These are phyloP conservation scores for Grifola frondosa DNA, from an alignment of 1,284 basidiomycete species.

Conservation along the genomic window DNA sequence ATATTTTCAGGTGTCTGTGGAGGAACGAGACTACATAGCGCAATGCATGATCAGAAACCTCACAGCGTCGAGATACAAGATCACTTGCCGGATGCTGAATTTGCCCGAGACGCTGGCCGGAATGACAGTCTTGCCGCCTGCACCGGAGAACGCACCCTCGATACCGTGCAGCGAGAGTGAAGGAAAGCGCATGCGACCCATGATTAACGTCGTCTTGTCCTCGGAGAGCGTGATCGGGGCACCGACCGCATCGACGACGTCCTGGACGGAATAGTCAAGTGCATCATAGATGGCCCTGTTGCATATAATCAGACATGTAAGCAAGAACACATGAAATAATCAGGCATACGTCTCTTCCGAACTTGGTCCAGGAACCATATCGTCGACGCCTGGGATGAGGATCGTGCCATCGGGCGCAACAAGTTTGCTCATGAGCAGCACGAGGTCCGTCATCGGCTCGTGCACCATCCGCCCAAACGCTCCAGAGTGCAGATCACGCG, in stretches of 20 bases:
- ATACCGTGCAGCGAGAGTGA: constrained; percentile 95
- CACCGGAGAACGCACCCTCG: constrained; percentile 92
- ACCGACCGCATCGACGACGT: constrained; percentile 83
- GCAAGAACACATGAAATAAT: not conserved
- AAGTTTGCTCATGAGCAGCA: constrained; percentile 82
- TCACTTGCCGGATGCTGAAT: constrained; percentile 84
- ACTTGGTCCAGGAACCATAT: constrained; percentile 79
- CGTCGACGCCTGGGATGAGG: constrained; percentile 88
- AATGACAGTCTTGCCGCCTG: constrained; percentile 94
- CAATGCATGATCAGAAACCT: not conserved
- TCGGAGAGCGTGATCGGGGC: constrained; percentile 74
- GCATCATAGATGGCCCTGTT: constrained; percentile 65
- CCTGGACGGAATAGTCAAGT: constrained; percentile 74
- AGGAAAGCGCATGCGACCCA: constrained; percentile 89
- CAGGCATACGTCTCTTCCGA: constrained; percentile 71
- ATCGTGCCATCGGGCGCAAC: constrained; percentile 85
- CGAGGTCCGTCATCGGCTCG: constrained; percentile 86
- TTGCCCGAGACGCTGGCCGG: constrained; percentile 89
- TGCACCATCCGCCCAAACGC: constrained; percentile 86
- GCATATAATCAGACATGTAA: not conserved
- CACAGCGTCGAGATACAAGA: not conserved
- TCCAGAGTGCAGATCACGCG: constrained; percentile 90
- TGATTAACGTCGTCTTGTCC: constrained; percentile 84
- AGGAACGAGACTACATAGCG: constrained; percentile 67
- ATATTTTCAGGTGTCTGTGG: constrained; percentile 82